These are phyloP conservation scores for Lophiostoma macrostomum DNA, from an alignment of 495 filamentous ascomycete genomes.

Conservation along the genomic window DNA sequence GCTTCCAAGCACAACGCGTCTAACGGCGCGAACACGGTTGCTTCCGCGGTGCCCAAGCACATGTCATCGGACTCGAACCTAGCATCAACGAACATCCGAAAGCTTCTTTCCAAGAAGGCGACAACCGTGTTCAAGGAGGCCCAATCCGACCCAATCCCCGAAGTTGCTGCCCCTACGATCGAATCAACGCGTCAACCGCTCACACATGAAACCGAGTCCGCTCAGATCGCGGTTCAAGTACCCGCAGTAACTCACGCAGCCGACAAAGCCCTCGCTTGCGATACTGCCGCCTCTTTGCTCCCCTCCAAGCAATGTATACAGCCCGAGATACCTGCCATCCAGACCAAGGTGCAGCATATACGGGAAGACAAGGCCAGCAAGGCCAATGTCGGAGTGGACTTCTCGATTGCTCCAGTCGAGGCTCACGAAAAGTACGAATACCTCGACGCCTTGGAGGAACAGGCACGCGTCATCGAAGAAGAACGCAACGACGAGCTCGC, in stretches of 20 bases:
- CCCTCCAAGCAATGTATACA: neutral
- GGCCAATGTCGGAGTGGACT: conserved; percentile 1
- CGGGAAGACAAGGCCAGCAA: conserved; percentile 13
- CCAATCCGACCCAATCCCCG: conserved; percentile 6
- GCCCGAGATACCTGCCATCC: neutral
- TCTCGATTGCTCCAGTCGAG: conserved; percentile 3
- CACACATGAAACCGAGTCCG: neutral
- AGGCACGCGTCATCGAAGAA: conserved; percentile 30
- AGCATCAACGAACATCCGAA: conserved; percentile 36
- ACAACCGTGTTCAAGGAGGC: conserved; percentile 67
- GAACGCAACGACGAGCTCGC: conserved; percentile 33
- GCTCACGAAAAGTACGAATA: conserved; percentile 28
- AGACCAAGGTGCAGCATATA: conserved; percentile 4
- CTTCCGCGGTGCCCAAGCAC: conserved; percentile 17
- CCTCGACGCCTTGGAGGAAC: conserved; percentile 33
- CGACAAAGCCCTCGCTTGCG: neutral
- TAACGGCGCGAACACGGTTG: conserved; percentile 1
- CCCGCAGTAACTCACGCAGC: neutral
- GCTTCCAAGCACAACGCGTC: conserved; percentile 8
- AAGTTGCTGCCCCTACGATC: neutral
- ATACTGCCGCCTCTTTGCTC: neutral
- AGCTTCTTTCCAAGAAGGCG: conserved; percentile 56
- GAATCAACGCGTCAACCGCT: conserved; percentile 7
- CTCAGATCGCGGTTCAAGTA: neutral
- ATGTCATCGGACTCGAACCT: conserved; percentile 2